Evolutionary conservation across 1,284 basidiomycete genomes (phyloP).

Genomic region (Moesziomyces sp.): DNA sequence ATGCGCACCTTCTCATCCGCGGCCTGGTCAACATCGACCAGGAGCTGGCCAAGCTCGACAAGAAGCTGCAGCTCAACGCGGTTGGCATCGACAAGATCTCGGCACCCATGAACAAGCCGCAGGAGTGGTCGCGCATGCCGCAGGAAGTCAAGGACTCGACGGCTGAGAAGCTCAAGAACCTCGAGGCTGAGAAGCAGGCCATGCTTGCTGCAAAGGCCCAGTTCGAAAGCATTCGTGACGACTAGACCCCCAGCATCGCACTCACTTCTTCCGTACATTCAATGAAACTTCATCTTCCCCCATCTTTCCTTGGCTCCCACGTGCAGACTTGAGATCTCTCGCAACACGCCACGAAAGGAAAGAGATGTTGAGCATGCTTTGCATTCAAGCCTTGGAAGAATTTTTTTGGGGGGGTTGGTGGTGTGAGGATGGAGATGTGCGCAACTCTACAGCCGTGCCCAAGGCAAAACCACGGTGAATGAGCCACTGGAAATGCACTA

Average conservation of each 20-base stretch:
- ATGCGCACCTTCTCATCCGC: constrained; percentile 58
- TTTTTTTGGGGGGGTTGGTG: constrained; percentile 11
- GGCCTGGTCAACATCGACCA: constrained; percentile 63
- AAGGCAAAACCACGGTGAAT: too few relatives aligned
- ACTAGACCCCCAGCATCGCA: constrained; percentile 4
- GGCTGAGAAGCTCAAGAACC: constrained; percentile 52
- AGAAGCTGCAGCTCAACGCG: constrained; percentile 62
- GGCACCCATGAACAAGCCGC: constrained; percentile 54
- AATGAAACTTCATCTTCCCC: too few relatives aligned
- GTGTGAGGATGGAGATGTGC: constrained; percentile 3
- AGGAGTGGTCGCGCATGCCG: constrained; percentile 60
- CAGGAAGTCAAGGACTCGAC: constrained; percentile 56
- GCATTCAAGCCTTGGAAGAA: constrained; percentile 10
- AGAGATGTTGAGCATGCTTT: constrained; percentile 15
- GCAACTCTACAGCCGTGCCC: too few relatives aligned
- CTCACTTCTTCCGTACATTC: too few relatives aligned
- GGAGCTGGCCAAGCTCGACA: constrained; percentile 62
- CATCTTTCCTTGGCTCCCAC: too few relatives aligned
- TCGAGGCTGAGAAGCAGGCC: constrained; percentile 55
- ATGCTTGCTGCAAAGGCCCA: constrained; percentile 56
- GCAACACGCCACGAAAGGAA: too few relatives aligned
- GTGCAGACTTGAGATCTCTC: too few relatives aligned
- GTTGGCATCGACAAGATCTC: constrained; percentile 50
- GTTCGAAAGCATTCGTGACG: constrained; percentile 59
- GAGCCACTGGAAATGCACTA: too few relatives aligned